A percentile compares a stretch with the other conserved stretches of the same genome.
phyloP scores from a whole-genome alignment of 1,284 basidiomycete species.

The Moesziomyces parantarcticus region DNA sequence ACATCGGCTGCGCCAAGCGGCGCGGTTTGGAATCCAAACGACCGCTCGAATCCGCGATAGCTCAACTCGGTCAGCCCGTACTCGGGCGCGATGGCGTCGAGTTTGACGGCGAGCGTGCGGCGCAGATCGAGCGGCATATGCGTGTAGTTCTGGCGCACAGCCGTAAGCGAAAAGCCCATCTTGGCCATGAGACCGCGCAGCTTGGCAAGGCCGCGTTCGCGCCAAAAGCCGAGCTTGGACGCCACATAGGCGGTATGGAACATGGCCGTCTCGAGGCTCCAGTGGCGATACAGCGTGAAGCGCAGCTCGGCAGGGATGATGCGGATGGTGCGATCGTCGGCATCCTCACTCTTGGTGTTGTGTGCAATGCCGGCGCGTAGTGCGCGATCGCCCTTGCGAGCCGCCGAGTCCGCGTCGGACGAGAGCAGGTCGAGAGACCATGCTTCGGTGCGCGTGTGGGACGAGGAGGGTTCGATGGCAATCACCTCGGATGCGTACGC shows the following conservation, averaged over 20 bases:
- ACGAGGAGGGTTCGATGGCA: slow-evolving; percentile 42
- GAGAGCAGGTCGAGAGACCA: slow-evolving; percentile 37
- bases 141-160: slow-evolving; percentile 90
- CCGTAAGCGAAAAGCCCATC: slow-evolving; percentile 95
- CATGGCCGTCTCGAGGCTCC: slow-evolving; percentile 98
- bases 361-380: slow-evolving; percentile 12
- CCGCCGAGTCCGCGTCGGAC: too few species aligned
- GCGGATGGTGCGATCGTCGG: slow-evolving; percentile 61
- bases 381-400: slow-evolving; percentile 12
- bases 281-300: slow-evolving; percentile 95
- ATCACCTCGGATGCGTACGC: slow-evolving; percentile 59
- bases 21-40: slow-evolving; percentile 86
- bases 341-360: slow-evolving; percentile 41
- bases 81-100: slow-evolving; percentile 91
- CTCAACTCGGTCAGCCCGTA: slow-evolving; percentile 94
- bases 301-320: slow-evolving; percentile 68
- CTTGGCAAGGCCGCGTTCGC: slow-evolving; percentile 87
- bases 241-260: slow-evolving; percentile 96
- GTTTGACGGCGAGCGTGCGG: slow-evolving; percentile 80
- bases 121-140: slow-evolving; percentile 98
- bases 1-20: slow-evolving; percentile 92
- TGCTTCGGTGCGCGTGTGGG: slow-evolving; percentile 6
- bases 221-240: slow-evolving; percentile 94
- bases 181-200: slow-evolving; percentile 93
- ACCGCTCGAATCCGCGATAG: slow-evolving; percentile 91